phyloP scores from a whole-genome alignment of 1,284 basidiomycete genomes.

The Mycena sp. region DNA sequence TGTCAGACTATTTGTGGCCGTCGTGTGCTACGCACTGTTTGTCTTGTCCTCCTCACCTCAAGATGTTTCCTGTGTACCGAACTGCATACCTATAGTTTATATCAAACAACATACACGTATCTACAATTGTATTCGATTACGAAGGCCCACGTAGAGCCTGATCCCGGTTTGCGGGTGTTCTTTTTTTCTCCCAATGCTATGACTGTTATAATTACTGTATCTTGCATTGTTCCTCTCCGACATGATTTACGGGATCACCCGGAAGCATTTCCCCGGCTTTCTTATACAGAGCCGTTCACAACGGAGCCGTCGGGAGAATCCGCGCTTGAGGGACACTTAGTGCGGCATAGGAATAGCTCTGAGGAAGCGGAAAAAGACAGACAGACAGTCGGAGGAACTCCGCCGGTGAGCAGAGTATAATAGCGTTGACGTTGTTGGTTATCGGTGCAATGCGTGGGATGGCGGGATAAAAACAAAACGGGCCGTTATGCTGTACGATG shows the following conservation, averaged over 20 bases:
- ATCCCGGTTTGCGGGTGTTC: no score
- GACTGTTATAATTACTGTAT: no score
- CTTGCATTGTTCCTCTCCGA: no score
- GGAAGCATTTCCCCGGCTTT: no score
- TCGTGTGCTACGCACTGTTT: neutral
- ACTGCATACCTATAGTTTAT: constrained; percentile 23
- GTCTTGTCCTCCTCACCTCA: neutral
- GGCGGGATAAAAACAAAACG: constrained; percentile 6
- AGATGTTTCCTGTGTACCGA: constrained; percentile 17
- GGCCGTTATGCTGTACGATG: neutral
- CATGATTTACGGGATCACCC: no score
- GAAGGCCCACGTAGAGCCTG: no score
- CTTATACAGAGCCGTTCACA: no score
- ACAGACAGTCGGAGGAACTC: neutral
- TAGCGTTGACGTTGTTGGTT: neutral
- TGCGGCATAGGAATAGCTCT: no score
- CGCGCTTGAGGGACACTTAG: neutral
- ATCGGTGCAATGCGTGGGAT: constrained; percentile 3
- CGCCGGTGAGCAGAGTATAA: neutral
- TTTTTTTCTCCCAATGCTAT: no score
- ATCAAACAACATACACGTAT: constrained; percentile 24
- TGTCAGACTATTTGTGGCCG: neutral
- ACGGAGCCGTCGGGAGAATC: constrained; percentile 8
- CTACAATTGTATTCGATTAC: neutral
- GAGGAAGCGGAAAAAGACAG: no score